A percentile compares a stretch with the other conserved stretches of the same genome.
Conservation (phyloP, 805 yeast genomes). For the Clavispora vitiphila region DNA sequence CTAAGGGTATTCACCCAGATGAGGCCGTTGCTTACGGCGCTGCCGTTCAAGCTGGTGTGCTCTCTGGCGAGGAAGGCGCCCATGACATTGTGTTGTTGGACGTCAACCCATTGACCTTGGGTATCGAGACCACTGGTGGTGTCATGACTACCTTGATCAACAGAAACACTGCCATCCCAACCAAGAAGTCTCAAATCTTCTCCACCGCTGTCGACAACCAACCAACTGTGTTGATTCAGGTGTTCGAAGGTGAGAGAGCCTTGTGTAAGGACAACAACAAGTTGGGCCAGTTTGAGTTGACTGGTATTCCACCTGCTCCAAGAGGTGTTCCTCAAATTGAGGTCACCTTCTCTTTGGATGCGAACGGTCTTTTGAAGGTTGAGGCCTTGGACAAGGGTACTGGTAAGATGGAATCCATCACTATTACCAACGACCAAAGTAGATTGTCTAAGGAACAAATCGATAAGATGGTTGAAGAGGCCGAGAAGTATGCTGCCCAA, state of each 20-base stretch:
- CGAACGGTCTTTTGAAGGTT: slow-evolving; percentile 19
- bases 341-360: slow-evolving; percentile 19
- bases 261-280: slow-evolving; percentile 20
- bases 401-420: slow-evolving; percentile 17
- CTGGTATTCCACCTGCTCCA: slow-evolving; percentile 21
- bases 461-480: slow-evolving; percentile 19
- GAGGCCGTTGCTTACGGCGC: slow-evolving; percentile 60
- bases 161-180: slow-evolving; percentile 19
- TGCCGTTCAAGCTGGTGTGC: slow-evolving; percentile 54
- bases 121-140: slow-evolving; percentile 20
- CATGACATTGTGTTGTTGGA: slow-evolving; percentile 59
- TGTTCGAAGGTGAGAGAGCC: slow-evolving; percentile 20
- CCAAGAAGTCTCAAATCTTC: slow-evolving; percentile 19
- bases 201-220: slow-evolving; percentile 20
- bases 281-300: slow-evolving; percentile 19
- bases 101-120: slow-evolving; percentile 20
- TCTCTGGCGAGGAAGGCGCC: slow-evolving; percentile 39
- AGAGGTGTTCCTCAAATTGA: slow-evolving; percentile 20
- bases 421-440: slow-evolving; percentile 16
- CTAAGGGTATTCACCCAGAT: slow-evolving; percentile 34
- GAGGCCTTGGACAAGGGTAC: slow-evolving; percentile 19
- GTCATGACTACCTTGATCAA: slow-evolving; percentile 19
- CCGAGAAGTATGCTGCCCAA: slow-evolving; percentile 18
- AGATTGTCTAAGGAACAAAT: slow-evolving; percentile 19
- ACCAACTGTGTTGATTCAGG: slow-evolving; percentile 19